Conservation (phyloP, 495 filamentous ascomycete species). For the Penicillium taxi region DNA sequence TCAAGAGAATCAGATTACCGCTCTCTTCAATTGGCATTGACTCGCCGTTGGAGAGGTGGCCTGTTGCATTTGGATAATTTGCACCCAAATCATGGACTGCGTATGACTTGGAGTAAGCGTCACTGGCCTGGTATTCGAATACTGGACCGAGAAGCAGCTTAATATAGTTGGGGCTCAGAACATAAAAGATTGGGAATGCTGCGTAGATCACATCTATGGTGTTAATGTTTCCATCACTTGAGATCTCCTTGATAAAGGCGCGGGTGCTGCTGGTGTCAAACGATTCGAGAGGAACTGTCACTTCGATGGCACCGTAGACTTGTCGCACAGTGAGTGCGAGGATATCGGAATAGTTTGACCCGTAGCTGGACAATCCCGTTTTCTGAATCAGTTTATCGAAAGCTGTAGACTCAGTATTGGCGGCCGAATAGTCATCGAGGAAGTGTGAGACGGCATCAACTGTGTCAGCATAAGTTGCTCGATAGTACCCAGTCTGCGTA, state of each 20-base stretch:
- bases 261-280: conserved; percentile 29
- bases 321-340: conserved; percentile 35
- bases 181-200: conserved; percentile 34
- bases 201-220: conserved; percentile 42
- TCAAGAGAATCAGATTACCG: conserved; percentile 33
- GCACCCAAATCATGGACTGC: conserved; percentile 30
- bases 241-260: conserved; percentile 44
- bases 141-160: conserved; percentile 34
- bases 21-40: conserved; percentile 36
- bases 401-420: conserved; percentile 19
- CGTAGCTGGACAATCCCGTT: conserved; percentile 16
- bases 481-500: conserved; percentile 33
- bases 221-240: conserved; percentile 42
- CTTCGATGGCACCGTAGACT: conserved; percentile 34
- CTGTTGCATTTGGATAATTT: conserved; percentile 38
- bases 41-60: conserved; percentile 25
- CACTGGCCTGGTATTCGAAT: conserved; percentile 29
- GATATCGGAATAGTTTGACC: conserved; percentile 39
- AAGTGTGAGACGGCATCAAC: conserved; percentile 28
- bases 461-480: conserved; percentile 17
- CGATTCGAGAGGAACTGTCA: conserved; percentile 33
- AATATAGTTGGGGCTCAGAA: conserved; percentile 34
- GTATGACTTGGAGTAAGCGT: conserved; percentile 27
- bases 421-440: conserved; percentile 32
- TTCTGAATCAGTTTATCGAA: conserved; percentile 24